These are phyloP conservation scores for Irpex lacteus DNA, from an alignment of 1,284 basidiomycete genomes.

Conservation along the genomic window DNA sequence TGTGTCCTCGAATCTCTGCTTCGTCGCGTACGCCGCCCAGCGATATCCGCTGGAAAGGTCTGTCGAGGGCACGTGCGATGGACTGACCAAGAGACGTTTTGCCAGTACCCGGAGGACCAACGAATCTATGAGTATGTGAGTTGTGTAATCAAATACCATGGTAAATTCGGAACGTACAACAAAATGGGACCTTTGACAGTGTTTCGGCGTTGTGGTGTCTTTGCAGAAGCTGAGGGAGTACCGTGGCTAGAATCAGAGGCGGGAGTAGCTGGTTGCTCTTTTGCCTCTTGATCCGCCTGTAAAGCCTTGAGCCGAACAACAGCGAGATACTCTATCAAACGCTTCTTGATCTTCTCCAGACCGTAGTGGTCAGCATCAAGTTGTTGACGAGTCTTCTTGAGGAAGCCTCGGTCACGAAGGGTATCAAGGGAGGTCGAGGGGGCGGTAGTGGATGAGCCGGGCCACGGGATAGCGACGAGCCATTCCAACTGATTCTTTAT, in stretches of 20 bases:
- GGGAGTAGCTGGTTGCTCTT: slow-evolving; percentile 8
- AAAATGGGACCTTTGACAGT: slow-evolving; percentile 79
- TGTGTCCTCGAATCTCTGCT: slow-evolving; percentile 86
- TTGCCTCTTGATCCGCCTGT: slow-evolving; percentile 35
- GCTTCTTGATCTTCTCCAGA: slow-evolving; percentile 86
- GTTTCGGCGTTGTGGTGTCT: slow-evolving; percentile 6
- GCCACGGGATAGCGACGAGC: slow-evolving; percentile 80
- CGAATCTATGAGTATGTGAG: slow-evolving; percentile 46
- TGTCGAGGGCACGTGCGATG: slow-evolving; percentile 76
- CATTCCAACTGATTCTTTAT: slow-evolving; percentile 66
- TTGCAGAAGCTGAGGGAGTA: not conserved
- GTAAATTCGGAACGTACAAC: slow-evolving; percentile 45
- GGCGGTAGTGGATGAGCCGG: slow-evolving; percentile 32
- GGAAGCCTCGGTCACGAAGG: slow-evolving; percentile 54
- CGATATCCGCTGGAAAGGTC: slow-evolving; percentile 92
- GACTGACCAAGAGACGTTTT: slow-evolving; percentile 88
- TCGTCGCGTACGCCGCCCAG: slow-evolving; percentile 90
- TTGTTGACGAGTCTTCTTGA: slow-evolving; percentile 65
- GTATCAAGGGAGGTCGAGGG: slow-evolving; percentile 30
- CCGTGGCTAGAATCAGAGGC: slow-evolving; percentile 1
- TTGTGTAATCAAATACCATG: not conserved
- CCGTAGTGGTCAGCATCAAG: slow-evolving; percentile 89
- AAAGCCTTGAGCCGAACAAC: slow-evolving; percentile 80
- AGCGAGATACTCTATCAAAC: slow-evolving; percentile 87
- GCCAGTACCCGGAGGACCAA: slow-evolving; percentile 81